A percentile compares a stretch with the other conserved stretches of the same genome.
phyloP scores from a whole-genome alignment of 441 rosid species.

The Pelargonium cotyledonis region DNA sequence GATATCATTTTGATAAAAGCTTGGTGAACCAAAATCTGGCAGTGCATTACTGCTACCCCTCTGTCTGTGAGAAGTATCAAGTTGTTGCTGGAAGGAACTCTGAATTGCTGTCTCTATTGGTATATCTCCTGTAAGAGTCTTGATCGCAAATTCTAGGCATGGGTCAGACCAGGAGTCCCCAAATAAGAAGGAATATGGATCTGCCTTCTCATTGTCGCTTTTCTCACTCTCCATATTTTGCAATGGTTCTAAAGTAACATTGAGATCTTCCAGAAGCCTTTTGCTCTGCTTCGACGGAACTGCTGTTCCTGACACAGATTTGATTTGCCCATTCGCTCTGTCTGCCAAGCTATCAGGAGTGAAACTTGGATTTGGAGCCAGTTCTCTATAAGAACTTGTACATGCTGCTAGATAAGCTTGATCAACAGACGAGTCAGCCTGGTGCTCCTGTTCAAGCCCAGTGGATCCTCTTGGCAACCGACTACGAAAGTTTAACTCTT shows the following conservation, averaged over 20 bases:
- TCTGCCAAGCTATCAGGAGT: neutral
- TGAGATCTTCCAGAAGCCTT: neutral
- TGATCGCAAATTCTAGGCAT: slow-evolving; percentile 8
- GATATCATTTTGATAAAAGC: slow-evolving; percentile 24
- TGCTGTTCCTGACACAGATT: neutral
- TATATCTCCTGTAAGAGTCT: slow-evolving; percentile 9
- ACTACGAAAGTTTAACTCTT: neutral
- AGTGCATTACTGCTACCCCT: slow-evolving; percentile 17
- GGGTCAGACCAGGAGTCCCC: slow-evolving; percentile 3
- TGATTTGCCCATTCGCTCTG: neutral
- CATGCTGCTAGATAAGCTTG: neutral
- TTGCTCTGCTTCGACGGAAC: neutral
- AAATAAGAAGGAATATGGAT: neutral
- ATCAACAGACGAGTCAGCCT: neutral
- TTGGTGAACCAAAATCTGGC: slow-evolving; percentile 25
- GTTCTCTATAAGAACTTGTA: neutral
- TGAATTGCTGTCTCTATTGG: slow-evolving; percentile 21
- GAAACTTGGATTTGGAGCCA: neutral
- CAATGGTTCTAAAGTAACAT: neutral
- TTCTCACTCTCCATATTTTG: neutral
- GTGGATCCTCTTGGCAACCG: neutral
- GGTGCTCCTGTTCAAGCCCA: neutral
- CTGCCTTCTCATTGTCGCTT: neutral
- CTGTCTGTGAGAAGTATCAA: slow-evolving; percentile 15
- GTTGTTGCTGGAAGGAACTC: slow-evolving; percentile 40